Conservation (phyloP, 1,284 basidiomycete genomes). For the Tilletiopsis washingtonensis region DNA sequence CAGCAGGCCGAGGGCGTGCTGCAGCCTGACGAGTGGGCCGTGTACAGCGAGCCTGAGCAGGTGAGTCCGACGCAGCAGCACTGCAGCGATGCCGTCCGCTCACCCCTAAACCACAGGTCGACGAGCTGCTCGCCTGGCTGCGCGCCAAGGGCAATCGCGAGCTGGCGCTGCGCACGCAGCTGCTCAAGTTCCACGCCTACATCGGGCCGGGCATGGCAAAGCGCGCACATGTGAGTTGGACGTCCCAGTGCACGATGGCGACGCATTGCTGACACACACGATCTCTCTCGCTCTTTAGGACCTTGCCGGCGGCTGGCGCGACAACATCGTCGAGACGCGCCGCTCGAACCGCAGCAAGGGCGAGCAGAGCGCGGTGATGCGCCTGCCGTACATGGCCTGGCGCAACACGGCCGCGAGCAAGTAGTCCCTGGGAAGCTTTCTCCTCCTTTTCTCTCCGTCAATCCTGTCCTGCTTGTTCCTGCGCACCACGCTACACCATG, state of each 20-base stretch:
- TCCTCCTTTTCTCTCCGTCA: too few species aligned
- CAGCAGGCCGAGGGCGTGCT: constrained; percentile 64
- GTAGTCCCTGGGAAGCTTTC: too few species aligned
- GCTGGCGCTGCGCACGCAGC: constrained; percentile 65
- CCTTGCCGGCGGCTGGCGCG: constrained; percentile 21
- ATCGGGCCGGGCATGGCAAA: constrained; percentile 65
- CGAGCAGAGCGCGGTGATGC: constrained; percentile 10
- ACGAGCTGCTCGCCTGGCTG: constrained; percentile 76
- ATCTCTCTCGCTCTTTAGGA: constrained; percentile 11
- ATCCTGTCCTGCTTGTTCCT: too few species aligned
- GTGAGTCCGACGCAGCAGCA: too few species aligned
- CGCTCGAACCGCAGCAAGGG: constrained; percentile 13
- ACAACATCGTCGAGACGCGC: constrained; percentile 15
- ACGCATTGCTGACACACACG: not conserved
- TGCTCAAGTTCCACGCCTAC: constrained; percentile 78
- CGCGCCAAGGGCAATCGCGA: constrained; percentile 85
- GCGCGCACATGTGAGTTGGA: constrained; percentile 5
- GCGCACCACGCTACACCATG: too few species aligned
- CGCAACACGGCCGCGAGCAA: too few species aligned
- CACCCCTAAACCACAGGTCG: too few species aligned
- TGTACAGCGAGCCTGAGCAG: constrained; percentile 77
- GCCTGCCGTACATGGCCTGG: constrained; percentile 21
- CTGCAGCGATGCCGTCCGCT: too few species aligned
- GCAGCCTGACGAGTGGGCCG: constrained; percentile 73
- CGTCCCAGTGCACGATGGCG: not conserved